Percentiles rank a stretch among this genome's conserved stretches.
Evolutionary conservation across 352 stramenopile genomes (phyloP).

Genomic region (Phytophthora tubulina): DNA sequence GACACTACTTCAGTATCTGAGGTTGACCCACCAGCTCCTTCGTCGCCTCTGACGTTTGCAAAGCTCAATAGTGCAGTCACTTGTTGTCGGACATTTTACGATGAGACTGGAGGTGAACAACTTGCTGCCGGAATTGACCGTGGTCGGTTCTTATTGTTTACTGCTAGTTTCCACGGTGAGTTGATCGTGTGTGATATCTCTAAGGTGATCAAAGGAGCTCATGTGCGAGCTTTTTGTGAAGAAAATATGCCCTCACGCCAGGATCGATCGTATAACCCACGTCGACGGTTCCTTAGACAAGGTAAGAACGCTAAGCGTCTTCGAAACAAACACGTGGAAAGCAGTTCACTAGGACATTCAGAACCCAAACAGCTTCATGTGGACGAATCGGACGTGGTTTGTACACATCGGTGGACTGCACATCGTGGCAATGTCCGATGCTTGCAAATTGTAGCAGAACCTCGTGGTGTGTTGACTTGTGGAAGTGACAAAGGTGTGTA

Average conservation of each 20-base stretch:
- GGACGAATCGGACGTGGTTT: slow-evolving; percentile 45
- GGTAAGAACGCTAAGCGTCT: slow-evolving; percentile 71
- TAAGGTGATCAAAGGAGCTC: slow-evolving; percentile 47
- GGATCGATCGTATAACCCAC: slow-evolving; percentile 75
- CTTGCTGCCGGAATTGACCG: slow-evolving; percentile 58
- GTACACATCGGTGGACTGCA: slow-evolving; percentile 61
- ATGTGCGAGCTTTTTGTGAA: slow-evolving; percentile 61
- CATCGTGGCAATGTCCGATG: slow-evolving; percentile 62
- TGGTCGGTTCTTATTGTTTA: slow-evolving; percentile 58
- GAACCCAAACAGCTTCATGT: slow-evolving; percentile 33
- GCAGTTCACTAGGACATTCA: neutral
- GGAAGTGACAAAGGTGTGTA: slow-evolving; percentile 68
- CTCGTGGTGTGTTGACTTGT: slow-evolving; percentile 66
- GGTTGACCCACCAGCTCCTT: slow-evolving; percentile 1
- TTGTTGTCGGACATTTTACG: slow-evolving; percentile 67
- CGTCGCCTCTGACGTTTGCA: slow-evolving; percentile 32
- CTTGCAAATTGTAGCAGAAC: slow-evolving; percentile 68
- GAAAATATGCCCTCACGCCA: slow-evolving; percentile 68
- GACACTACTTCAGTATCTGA: neutral
- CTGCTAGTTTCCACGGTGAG: slow-evolving; percentile 53
- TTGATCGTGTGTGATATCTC: slow-evolving; percentile 67
- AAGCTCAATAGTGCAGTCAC: slow-evolving; percentile 48
- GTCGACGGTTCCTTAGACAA: slow-evolving; percentile 71
- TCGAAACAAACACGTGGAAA: slow-evolving; percentile 40
- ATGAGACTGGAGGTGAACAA: slow-evolving; percentile 67